Conservation (phyloP, 2,329 filamentous ascomycete genomes). For the Nigrospora oryzae region DNA sequence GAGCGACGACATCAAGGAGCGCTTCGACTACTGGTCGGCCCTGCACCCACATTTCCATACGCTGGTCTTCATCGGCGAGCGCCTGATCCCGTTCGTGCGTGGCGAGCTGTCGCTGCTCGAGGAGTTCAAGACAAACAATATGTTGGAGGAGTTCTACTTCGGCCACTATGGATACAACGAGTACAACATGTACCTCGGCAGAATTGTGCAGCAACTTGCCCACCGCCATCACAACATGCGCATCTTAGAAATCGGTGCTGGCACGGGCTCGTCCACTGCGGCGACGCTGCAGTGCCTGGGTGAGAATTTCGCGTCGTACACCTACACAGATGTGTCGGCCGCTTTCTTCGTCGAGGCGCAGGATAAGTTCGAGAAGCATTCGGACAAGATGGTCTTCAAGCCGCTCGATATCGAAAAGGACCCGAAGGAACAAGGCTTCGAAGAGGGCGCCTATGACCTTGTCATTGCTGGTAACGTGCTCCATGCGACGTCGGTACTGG, state of each 20-base stretch:
- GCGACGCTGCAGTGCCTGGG: constrained; percentile 1
- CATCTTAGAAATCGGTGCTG: constrained; percentile 4
- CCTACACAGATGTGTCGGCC: constrained; percentile 6
- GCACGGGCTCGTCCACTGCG: constrained; percentile 5
- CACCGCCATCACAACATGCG: constrained; percentile 2
- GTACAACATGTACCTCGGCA: constrained; percentile 11
- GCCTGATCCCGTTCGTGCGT: constrained; percentile 18
- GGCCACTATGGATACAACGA: constrained; percentile 19
- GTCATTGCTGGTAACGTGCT: constrained; percentile 20
- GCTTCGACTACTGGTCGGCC: neutral
- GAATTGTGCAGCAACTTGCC: constrained; percentile 22
- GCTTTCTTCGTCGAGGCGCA: constrained; percentile 2
- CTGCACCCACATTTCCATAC: constrained; percentile 9
- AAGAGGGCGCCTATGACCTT: constrained; percentile 14
- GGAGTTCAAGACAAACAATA: constrained; percentile 2
- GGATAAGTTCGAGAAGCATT: neutral
- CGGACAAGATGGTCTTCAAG: constrained; percentile 18
- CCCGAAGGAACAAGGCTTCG: constrained; percentile 18
- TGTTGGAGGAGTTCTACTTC: constrained; percentile 17
- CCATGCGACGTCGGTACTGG: constrained; percentile 12
- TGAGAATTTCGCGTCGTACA: constrained; percentile 4
- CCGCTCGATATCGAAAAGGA: constrained; percentile 18
- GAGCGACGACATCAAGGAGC: constrained; percentile 3
- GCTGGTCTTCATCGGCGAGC: constrained; percentile 18
- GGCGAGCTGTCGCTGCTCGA: constrained; percentile 23